These are phyloP conservation scores for Podospora pseudopauciseta DNA, from an alignment of 495 filamentous ascomycete genomes.

Conservation along the genomic window DNA sequence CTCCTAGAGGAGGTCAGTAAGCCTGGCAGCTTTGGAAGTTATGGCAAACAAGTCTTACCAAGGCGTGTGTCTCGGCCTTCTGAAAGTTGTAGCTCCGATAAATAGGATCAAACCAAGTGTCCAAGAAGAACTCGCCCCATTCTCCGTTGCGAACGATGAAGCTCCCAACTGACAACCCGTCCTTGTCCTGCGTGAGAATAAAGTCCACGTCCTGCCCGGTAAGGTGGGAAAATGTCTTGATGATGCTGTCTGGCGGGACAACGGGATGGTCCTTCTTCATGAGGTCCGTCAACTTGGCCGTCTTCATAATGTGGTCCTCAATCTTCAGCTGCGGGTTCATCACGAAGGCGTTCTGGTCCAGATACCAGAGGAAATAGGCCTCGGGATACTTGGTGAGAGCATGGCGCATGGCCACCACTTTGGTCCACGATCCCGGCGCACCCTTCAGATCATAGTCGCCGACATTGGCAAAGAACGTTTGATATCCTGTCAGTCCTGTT, in stretches of 20 bases:
- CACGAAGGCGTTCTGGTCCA: constrained; percentile 78
- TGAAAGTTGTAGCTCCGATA: constrained; percentile 93
- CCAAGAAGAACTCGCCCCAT: constrained; percentile 89
- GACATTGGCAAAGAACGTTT: constrained; percentile 72
- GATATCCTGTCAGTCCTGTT: constrained; percentile 61
- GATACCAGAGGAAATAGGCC: constrained; percentile 75
- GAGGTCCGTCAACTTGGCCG: constrained; percentile 62
- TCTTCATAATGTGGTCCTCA: constrained; percentile 64
- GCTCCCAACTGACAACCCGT: constrained; percentile 71
- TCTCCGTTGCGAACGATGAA: constrained; percentile 79
- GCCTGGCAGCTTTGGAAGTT: neutral
- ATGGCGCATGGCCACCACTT: constrained; percentile 82
- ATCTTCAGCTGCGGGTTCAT: constrained; percentile 76
- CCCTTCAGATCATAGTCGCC: constrained; percentile 72
- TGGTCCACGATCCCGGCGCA: constrained; percentile 68
- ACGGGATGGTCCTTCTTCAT: constrained; percentile 84
- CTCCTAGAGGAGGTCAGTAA: constrained; percentile 51
- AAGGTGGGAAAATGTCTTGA: constrained; percentile 86
- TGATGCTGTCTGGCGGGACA: constrained; percentile 92
- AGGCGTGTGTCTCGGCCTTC: constrained; percentile 85
- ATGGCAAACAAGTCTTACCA: constrained; percentile 55
- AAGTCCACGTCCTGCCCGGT: constrained; percentile 74
- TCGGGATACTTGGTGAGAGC: constrained; percentile 76
- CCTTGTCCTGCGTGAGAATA: constrained; percentile 78
- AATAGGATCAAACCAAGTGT: constrained; percentile 94